Evolutionary conservation across 176 grass and related monocot species (phyloP), one percentile per base, ranked within the genome.

Genomic region (Cenchrus americanus): DNA sequence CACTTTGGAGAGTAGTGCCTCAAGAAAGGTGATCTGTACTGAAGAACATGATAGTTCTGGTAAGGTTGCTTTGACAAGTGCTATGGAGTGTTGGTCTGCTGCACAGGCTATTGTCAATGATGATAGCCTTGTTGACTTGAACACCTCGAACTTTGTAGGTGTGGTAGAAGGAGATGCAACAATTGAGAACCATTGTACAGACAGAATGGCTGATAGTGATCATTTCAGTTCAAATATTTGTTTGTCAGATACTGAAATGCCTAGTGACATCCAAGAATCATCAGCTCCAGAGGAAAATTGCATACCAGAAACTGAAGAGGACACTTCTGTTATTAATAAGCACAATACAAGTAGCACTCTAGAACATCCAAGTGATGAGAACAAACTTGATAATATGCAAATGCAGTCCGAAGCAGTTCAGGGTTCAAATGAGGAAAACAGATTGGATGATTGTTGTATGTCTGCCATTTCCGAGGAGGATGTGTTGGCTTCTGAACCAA

Each of bases 381-480:
- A 59, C 43, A 88, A 66, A 65, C 79, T 80, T 78, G 74, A 89
- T 75, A 62, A 88, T 64, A 54, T 71, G 68, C 79, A 85, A 76
- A 83, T 49, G 82, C 86, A 92, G 66, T 79, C 81, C 22, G 85
- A 88, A 87, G 24, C 51, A 61, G 68, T 62, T 66, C 86, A 85
- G 51, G 50, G 22, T 52, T 81, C 69, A 85, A 53, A 50, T 74
- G 74, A 83, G 40, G 75, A 51, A 71, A 71, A 85, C n/a, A 73
- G 80, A 71, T 82, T 84, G 48, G 80, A 90, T 86, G 87, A 91
- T 84, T 85, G 46, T 86, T 90, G 71, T 79, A 77, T 82, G 46
- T 91, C 75, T 64, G 78, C 77, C 49, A 82, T 85, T 46, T 91
- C 83, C 1, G 87, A 89, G 76, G 90, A 93, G 52, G 80, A 92